These are phyloP conservation scores for Backusella mclennaniae DNA, from an alignment of 192 early-diverging fungal genomes.

Conservation along the genomic window DNA sequence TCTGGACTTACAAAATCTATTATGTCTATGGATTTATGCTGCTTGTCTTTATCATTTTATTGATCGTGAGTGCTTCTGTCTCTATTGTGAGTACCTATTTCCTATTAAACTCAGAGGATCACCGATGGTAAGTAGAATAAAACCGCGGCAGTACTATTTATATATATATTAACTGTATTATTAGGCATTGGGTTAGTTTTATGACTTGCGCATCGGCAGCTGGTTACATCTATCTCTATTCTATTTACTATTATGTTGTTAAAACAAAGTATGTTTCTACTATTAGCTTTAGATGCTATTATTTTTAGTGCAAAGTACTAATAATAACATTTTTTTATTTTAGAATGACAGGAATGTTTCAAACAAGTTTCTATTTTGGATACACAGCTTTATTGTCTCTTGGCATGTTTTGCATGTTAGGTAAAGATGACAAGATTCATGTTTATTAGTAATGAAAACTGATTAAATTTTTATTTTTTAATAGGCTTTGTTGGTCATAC, in stretches of 20 bases:
- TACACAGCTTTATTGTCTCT: constrained; percentile 68
- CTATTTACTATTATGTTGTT: constrained; percentile 71
- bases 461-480: not conserved
- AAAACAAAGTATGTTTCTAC: constrained; percentile 61
- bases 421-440: constrained; percentile 25
- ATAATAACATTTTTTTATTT: not conserved
- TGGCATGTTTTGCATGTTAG: constrained; percentile 67
- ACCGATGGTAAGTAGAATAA: constrained; percentile 56
- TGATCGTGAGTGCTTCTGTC: constrained; percentile 69
- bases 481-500: constrained; percentile 62
- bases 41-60: constrained; percentile 67
- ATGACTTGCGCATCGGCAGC: constrained; percentile 72
- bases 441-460: not conserved
- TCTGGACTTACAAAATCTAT: constrained; percentile 76
- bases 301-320: not conserved
- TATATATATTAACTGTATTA: not conserved
- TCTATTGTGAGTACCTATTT: constrained; percentile 76
- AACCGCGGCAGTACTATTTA: not conserved
- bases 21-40: constrained; percentile 82
- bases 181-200: constrained; percentile 76
- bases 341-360: constrained; percentile 81
- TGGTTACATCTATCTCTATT: constrained; percentile 75
- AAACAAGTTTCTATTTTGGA: constrained; percentile 80
- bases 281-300: not conserved
- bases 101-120: constrained; percentile 77